Conservation (phyloP, 805 yeast genomes). For the Ogataea corticis region DNA sequence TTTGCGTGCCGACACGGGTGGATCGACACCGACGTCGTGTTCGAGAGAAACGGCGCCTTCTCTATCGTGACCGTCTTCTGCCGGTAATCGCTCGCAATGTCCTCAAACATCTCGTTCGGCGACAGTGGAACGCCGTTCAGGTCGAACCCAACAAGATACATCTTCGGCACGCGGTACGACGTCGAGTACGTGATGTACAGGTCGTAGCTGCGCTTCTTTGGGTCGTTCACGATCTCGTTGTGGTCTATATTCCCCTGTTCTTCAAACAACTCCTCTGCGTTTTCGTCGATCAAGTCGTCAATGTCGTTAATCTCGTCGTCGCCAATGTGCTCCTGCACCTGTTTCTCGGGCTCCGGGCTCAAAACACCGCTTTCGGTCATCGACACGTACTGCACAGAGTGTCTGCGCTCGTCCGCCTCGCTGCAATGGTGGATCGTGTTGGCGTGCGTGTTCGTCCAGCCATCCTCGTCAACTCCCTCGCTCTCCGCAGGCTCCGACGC, state of each 20-base stretch:
- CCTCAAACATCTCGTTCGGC: conserved; percentile 93
- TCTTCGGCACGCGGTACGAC: conserved; percentile 91
- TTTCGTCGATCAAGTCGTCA: conserved; percentile 37
- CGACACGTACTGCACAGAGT: conserved; percentile 23
- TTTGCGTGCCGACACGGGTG: conserved; percentile 96
- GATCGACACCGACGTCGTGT: conserved; percentile 79
- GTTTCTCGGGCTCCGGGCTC: conserved; percentile 7
- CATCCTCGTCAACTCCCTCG: conserved; percentile 47
- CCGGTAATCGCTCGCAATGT: conserved; percentile 86
- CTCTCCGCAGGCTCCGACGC: conserved; percentile 35
- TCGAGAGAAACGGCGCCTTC: conserved; percentile 77
- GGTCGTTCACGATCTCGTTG: conserved; percentile 37
- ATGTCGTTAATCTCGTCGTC: conserved; percentile 44
- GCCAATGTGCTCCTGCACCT: conserved; percentile 12
- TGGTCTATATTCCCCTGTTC: conserved; percentile 32
- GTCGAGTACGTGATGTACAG: conserved; percentile 91
- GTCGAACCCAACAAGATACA: conserved; percentile 87
- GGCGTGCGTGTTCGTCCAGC: conserved; percentile 52
- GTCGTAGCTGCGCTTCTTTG: conserved; percentile 72
- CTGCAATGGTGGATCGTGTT: conserved; percentile 21
- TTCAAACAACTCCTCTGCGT: conserved; percentile 37
- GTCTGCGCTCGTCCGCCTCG: conserved; percentile 27
- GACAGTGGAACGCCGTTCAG: conserved; percentile 81
- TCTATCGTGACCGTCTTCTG: conserved; percentile 97
- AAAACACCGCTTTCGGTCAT: conserved; percentile 26